Evolutionary conservation across 352 stramenopile genomes (phyloP), one percentile per base, ranked within the genome.

Genomic region (Pilasporangium apinafurcum): DNA sequence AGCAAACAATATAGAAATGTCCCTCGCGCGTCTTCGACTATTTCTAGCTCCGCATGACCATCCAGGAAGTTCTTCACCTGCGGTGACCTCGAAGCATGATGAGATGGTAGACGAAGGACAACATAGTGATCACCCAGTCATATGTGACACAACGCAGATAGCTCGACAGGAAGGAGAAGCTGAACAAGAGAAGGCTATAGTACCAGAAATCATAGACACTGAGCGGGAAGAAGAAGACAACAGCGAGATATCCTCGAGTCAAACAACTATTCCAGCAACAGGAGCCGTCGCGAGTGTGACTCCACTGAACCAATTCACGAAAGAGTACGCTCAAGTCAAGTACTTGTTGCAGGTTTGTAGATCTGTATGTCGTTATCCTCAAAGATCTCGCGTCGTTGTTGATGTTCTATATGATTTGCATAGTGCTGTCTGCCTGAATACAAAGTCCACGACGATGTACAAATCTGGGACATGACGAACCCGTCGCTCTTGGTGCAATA

Each of bases 391-490:
- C 26, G 13, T 13, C 54, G 33, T 20, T 38, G 33, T 6, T 50
- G 17, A 13, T 37, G 17, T 22, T 31, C 20, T 36, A 24, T 10
- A 40, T 26, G 16, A 5, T 47, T 21, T 46, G 10, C 18, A 8
- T 44, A 80, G 51, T 86, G 75, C 39, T 89, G 62, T 3, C 48
- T 89, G 9, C 60, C 65, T 0, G 72, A 65, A 0, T 77, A 59
- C 49, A 55, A 47, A 8, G 48, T 92, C 5, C 62, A 78, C 30
- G 79, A 83, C 26, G 64, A 74, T 18, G 51, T 92, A 26, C 45
- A 65, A 29, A 76, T 89, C 40, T 85, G 67, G 62, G 80, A 89
- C 56, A 81, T 92, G 67, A 65, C 61, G 17, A 88, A 83, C 38
- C 65, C 73, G 31, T 59, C 54, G 8, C 56, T 88, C 0, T 42